Evolutionary conservation across 768 basidiomycete genomes (phyloP).

Genomic region (Tylopilus vinaceipallidus): DNA sequence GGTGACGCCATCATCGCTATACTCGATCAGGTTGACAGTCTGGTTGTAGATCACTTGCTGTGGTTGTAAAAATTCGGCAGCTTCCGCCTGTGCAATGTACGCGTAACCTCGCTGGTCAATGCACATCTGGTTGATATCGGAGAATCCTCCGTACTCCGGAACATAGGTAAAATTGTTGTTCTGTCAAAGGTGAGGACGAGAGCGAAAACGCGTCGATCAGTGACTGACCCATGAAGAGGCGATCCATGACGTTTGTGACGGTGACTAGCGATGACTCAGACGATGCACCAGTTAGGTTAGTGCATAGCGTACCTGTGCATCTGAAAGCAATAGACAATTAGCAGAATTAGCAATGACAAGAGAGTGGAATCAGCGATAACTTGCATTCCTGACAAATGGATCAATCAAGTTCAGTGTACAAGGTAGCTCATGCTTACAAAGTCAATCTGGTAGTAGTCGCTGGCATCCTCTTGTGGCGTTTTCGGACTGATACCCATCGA

Average conservation of each 20-base stretch:
- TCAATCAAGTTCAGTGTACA: conserved; percentile 1
- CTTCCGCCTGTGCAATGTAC: conserved; percentile 54
- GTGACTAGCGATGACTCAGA: conserved; percentile 46
- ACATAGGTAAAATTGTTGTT: conserved; percentile 62
- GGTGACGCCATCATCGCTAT: conserved; percentile 43
- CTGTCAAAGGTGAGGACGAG: conserved; percentile 29
- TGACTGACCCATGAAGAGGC: conserved; percentile 59
- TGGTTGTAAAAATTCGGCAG: conserved; percentile 48
- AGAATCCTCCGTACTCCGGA: conserved; percentile 54
- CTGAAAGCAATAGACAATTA: conserved; percentile 3
- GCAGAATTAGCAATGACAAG: neutral
- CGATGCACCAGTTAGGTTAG: neutral
- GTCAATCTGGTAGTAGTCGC: conserved; percentile 57
- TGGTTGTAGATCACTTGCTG: conserved; percentile 49
- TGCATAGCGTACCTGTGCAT: conserved; percentile 25
- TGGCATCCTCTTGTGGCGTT: conserved; percentile 45
- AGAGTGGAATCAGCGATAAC: conserved; percentile 1
- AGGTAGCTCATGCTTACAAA: conserved; percentile 21
- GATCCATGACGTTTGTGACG: conserved; percentile 61
- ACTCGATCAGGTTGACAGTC: conserved; percentile 46
- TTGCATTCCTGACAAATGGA: conserved; percentile 27
- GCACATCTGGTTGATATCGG: conserved; percentile 49
- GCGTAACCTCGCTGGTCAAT: conserved; percentile 66
- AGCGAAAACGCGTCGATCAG: neutral
- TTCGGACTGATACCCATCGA: conserved; percentile 45